Percentiles rank a stretch among this genome's conserved stretches.
Conservation (phyloP, 2,329 filamentous ascomycete species). For the Calonectria hongkongensis region DNA sequence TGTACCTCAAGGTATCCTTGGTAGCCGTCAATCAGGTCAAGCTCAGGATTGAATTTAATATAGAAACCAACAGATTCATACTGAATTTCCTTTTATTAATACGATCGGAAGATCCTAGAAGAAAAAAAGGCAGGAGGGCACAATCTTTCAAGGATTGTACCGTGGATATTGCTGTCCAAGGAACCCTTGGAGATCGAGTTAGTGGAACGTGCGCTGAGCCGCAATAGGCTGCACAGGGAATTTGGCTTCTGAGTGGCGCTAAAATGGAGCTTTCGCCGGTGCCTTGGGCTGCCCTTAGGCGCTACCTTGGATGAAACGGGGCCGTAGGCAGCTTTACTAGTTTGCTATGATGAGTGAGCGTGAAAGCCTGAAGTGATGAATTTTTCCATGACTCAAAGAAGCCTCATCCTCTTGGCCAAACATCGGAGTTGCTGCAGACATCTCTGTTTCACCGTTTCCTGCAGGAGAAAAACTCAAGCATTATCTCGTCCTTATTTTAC, state of each 20-base stretch:
- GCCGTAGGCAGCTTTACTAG: slow-evolving; percentile 42
- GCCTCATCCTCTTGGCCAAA: slow-evolving; percentile 42
- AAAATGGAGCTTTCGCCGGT: slow-evolving; percentile 25
- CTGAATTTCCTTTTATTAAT: too few relatives aligned
- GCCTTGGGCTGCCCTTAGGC: slow-evolving; percentile 50
- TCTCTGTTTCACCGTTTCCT: slow-evolving; percentile 8
- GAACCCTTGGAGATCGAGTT: background rate
- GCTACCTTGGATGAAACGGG: slow-evolving; percentile 45
- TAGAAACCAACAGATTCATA: too few relatives aligned
- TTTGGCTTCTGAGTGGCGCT: slow-evolving; percentile 22
- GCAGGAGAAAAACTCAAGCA: slow-evolving; percentile 12
- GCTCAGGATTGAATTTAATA: too few relatives aligned
- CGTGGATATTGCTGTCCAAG: background rate
- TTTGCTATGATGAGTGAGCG: slow-evolving; percentile 51
- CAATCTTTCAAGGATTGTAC: background rate
- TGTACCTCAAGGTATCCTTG: too few relatives aligned
- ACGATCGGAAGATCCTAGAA: too few relatives aligned
- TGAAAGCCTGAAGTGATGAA: slow-evolving; percentile 53
- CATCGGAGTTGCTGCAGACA: slow-evolving; percentile 30
- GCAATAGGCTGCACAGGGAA: slow-evolving; percentile 20
- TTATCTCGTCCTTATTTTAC: slow-evolving; percentile 33
- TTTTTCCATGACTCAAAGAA: slow-evolving; percentile 53
- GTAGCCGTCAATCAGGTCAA: too few relatives aligned
- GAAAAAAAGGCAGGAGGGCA: too few relatives aligned
- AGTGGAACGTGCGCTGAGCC: slow-evolving; percentile 37